Evolutionary conservation across 768 basidiomycete genomes (phyloP).

Genomic region (Mycena vulgaris): DNA sequence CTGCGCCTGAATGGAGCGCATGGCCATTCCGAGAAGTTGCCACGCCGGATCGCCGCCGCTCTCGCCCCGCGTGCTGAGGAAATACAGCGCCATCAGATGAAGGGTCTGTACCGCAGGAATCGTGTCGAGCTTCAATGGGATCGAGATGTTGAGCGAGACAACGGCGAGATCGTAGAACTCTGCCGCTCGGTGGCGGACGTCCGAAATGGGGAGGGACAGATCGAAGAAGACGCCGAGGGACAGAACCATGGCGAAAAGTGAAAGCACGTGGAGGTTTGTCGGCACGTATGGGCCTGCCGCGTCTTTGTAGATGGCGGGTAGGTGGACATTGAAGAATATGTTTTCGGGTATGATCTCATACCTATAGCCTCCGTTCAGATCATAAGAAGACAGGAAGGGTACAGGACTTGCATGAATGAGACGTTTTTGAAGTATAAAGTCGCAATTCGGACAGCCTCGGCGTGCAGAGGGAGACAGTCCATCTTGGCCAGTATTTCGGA

Average conservation of each 20-base stretch:
- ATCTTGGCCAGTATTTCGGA: conserved; percentile 35
- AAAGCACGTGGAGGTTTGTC: conserved; percentile 35
- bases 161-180: conserved; percentile 39
- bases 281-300: conserved; percentile 20
- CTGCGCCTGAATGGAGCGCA: conserved; percentile 43
- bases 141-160: conserved; percentile 36
- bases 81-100: conserved; percentile 41
- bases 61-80: conserved; percentile 38
- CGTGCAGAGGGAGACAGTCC: conserved; percentile 36
- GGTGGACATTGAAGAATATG: conserved; percentile 40
- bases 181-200: conserved; percentile 27
- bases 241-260: conserved; percentile 36
- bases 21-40: conserved; percentile 43
- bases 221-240: conserved; percentile 43
- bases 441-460: conserved; percentile 39
- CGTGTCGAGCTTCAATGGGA: conserved; percentile 39
- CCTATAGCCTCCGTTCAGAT: conserved; percentile 17
- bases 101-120: conserved; percentile 42
- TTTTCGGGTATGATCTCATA: conserved; percentile 42
- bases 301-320: conserved; percentile 38
- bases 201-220: conserved; percentile 28
- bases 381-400: neutral
- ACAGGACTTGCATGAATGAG: conserved; percentile 39
- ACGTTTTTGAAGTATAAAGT: conserved; percentile 37
- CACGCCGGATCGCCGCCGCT: conserved; percentile 42